Conservation (phyloP, 345 rosid genomes). For the Melaleuca quinquenervia region DNA sequence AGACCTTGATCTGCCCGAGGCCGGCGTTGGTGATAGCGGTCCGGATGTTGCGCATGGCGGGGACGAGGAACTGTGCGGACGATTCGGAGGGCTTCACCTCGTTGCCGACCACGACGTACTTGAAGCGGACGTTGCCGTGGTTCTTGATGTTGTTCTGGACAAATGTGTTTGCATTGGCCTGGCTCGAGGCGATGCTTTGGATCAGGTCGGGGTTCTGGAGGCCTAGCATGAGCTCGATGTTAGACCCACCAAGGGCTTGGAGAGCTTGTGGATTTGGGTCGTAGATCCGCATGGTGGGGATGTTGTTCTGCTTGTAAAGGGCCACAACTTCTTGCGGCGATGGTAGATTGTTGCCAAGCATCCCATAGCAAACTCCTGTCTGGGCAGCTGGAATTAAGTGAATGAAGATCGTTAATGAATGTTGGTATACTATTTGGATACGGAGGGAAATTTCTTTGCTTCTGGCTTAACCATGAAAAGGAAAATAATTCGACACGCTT, state of each 20-base stretch:
- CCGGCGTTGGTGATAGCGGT: constrained; percentile 16
- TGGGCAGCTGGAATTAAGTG: constrained; percentile 24
- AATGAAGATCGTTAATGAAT: background rate
- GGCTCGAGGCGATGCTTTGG: constrained; percentile 19
- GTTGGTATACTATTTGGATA: background rate
- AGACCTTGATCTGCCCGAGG: constrained; percentile 32
- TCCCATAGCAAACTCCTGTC: constrained; percentile 68
- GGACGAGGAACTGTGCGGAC: constrained; percentile 17
- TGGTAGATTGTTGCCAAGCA: constrained; percentile 38
- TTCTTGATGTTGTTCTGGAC: constrained; percentile 25
- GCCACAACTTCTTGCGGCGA: constrained; percentile 30
- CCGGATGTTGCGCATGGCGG: constrained; percentile 37
- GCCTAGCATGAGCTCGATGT: constrained; percentile 38
- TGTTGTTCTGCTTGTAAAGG: constrained; percentile 30
- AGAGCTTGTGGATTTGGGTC: constrained; percentile 24
- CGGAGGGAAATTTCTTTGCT: background rate
- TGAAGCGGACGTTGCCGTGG: constrained; percentile 27
- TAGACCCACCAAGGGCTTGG: constrained; percentile 34
- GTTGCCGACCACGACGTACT: constrained; percentile 54
- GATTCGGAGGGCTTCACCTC: constrained; percentile 25
- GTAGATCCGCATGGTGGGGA: constrained; percentile 39
- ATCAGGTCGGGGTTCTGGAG: constrained; percentile 28
- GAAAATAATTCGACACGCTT: too few relatives aligned
- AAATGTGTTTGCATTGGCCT: constrained; percentile 34
- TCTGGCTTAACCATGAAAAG: too few relatives aligned